phyloP scores from a whole-genome alignment of 2,329 filamentous ascomycete species.

The Apiospora pterosperma region DNA sequence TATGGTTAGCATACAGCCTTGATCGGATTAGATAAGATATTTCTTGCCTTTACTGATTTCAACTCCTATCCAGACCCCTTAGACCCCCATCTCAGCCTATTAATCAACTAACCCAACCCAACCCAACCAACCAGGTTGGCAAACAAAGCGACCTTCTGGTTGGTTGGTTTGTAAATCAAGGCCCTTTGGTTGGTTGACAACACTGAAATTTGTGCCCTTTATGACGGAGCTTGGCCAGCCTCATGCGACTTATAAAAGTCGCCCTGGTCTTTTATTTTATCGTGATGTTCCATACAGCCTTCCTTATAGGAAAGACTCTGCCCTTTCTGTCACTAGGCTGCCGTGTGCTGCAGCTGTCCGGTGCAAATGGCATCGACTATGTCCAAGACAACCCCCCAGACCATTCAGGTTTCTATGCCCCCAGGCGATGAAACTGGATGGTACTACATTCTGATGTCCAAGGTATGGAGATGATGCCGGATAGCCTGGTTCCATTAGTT shows the following conservation, averaged over 20 bases:
- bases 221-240: background rate
- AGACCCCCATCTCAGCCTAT: no score
- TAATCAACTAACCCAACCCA: no score
- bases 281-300: constrained; percentile 19
- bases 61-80: no score
- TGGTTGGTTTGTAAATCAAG: no score
- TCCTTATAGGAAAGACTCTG: constrained; percentile 16
- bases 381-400: constrained; percentile 25
- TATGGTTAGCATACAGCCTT: background rate
- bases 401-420: constrained; percentile 26
- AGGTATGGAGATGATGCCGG: constrained; percentile 26
- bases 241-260: constrained; percentile 5
- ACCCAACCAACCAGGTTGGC: no score
- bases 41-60: no score
- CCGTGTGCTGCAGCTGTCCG: constrained; percentile 24
- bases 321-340: constrained; percentile 10
- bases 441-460: constrained; percentile 36
- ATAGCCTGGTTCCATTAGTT: background rate
- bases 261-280: background rate
- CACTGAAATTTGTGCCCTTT: background rate
- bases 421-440: constrained; percentile 32
- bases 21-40: no score
- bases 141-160: no score
- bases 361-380: constrained; percentile 22
- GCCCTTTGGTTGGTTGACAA: background rate